phyloP scores from a whole-genome alignment of 1,139 yeast species.

The Candida sp. region DNA sequence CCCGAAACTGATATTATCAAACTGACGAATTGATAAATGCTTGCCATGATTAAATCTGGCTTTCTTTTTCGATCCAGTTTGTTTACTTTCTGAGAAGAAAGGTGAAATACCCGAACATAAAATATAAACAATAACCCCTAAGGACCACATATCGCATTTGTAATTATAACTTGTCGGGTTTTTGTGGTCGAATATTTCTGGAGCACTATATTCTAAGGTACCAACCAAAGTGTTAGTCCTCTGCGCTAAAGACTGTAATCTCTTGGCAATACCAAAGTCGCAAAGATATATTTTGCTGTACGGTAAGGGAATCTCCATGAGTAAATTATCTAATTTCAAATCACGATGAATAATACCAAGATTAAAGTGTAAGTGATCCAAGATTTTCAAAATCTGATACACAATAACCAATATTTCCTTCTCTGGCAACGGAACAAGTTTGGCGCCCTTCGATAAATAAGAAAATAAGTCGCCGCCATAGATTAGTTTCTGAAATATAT shows the following conservation, averaged over 20 bases:
- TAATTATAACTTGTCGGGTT: constrained; percentile 39
- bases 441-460: constrained; percentile 44
- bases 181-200: constrained; percentile 33
- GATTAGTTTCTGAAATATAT: constrained; percentile 49
- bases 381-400: constrained; percentile 53
- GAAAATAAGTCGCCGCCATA: constrained; percentile 70
- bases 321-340: constrained; percentile 50
- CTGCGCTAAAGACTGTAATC: constrained; percentile 10
- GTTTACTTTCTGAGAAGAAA: constrained; percentile 46
- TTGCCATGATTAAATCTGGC: constrained; percentile 32
- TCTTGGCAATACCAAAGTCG: constrained; percentile 66
- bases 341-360: constrained; percentile 18
- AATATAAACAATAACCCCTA: constrained; percentile 58
- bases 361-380: constrained; percentile 46
- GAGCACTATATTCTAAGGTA: constrained; percentile 68
- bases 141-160: constrained; percentile 68
- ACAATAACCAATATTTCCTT: constrained; percentile 51
- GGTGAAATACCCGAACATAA: constrained; percentile 61
- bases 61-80: constrained; percentile 31
- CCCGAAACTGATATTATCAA: constrained; percentile 32
- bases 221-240: constrained; percentile 61
- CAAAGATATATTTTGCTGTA: constrained; percentile 52
- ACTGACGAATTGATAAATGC: constrained; percentile 21
- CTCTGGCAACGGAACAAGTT: constrained; percentile 44
- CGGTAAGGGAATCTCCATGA: constrained; percentile 49